These are phyloP conservation scores for Diaporthe aspalathi DNA, from an alignment of 2,329 filamentous ascomycete species.

Conservation along the genomic window DNA sequence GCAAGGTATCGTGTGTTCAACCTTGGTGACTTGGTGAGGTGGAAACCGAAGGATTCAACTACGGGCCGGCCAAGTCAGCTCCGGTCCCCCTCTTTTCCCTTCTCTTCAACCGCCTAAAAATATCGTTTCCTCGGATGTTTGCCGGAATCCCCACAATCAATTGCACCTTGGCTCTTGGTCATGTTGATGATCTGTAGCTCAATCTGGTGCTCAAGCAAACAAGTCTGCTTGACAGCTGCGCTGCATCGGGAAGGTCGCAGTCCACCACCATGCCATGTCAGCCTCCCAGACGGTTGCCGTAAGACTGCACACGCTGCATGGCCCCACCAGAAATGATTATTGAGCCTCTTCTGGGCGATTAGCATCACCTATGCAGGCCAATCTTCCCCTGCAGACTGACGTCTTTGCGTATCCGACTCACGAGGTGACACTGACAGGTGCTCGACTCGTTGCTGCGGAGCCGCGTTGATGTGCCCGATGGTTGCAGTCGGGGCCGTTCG, in stretches of 20 bases:
- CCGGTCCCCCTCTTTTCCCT: background rate
- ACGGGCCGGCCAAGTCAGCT: background rate
- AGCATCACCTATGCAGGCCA: too few relatives aligned
- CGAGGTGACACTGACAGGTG: background rate
- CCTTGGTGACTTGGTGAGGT: background rate
- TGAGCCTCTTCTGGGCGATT: conserved; percentile 16
- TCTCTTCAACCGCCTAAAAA: background rate
- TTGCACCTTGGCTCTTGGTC: background rate
- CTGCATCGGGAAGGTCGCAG: conserved; percentile 1
- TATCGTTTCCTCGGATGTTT: conserved; percentile 9
- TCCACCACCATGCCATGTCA: conserved; percentile 1
- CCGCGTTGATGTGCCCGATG: background rate
- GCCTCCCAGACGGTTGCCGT: background rate
- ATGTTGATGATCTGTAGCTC: background rate
- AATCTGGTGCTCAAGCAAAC: background rate
- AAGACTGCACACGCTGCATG: background rate
- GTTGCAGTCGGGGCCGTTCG: background rate
- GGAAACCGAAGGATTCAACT: conserved; percentile 16
- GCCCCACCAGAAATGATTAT: background rate
- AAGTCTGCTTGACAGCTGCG: background rate
- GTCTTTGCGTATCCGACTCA: background rate
- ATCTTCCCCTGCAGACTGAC: too few relatives aligned
- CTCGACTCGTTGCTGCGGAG: background rate
- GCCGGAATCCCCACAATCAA: background rate
- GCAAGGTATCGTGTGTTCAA: background rate